A percentile compares a stretch with the other conserved stretches of the same genome.
These are phyloP conservation scores for Rhizoclosmatium globosum DNA, from an alignment of 192 early-diverging fungal genomes.

Conservation along the genomic window DNA sequence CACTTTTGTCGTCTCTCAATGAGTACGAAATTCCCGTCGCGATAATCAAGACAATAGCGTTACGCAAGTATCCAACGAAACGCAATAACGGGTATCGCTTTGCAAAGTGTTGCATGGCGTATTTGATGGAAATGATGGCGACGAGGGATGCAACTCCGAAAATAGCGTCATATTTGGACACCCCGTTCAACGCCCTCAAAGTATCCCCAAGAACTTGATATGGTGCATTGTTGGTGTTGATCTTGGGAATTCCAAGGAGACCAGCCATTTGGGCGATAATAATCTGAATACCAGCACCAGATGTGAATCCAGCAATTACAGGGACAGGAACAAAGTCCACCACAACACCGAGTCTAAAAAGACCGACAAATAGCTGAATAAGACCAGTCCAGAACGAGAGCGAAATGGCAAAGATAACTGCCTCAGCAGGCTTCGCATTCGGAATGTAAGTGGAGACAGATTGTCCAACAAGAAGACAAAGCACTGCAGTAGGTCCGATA, in stretches of 20 bases:
- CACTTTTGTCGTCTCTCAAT: slow-evolving; percentile 53
- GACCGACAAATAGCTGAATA: slow-evolving; percentile 73
- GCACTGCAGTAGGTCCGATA: slow-evolving; percentile 80
- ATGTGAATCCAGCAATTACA: slow-evolving; percentile 75
- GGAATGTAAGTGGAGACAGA: slow-evolving; percentile 52
- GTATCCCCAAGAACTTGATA: slow-evolving; percentile 81
- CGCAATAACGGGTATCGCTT: slow-evolving; percentile 50
- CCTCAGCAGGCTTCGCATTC: slow-evolving; percentile 28
- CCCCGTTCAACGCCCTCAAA: slow-evolving; percentile 26
- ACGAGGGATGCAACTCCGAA: slow-evolving; percentile 56
- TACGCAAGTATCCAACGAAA: slow-evolving; percentile 74
- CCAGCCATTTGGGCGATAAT: slow-evolving; percentile 81
- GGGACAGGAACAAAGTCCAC: slow-evolving; percentile 84
- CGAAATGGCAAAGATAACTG: slow-evolving; percentile 63
- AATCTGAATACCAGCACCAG: slow-evolving; percentile 83
- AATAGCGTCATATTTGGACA: slow-evolving; percentile 62
- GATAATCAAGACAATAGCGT: slow-evolving; percentile 77
- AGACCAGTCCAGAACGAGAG: slow-evolving; percentile 78
- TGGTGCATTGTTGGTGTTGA: slow-evolving; percentile 75
- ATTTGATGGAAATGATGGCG: slow-evolving; percentile 53
- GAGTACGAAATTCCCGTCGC: slow-evolving; percentile 75
- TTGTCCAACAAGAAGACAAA: slow-evolving; percentile 79
- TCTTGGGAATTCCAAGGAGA: slow-evolving; percentile 78
- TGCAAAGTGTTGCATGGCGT: background rate
- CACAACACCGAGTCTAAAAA: slow-evolving; percentile 83